Percentiles rank a stretch among this genome's conserved stretches.
Conservation (phyloP, 1,284 basidiomycete species). For the Rhodotorula sp. region DNA sequence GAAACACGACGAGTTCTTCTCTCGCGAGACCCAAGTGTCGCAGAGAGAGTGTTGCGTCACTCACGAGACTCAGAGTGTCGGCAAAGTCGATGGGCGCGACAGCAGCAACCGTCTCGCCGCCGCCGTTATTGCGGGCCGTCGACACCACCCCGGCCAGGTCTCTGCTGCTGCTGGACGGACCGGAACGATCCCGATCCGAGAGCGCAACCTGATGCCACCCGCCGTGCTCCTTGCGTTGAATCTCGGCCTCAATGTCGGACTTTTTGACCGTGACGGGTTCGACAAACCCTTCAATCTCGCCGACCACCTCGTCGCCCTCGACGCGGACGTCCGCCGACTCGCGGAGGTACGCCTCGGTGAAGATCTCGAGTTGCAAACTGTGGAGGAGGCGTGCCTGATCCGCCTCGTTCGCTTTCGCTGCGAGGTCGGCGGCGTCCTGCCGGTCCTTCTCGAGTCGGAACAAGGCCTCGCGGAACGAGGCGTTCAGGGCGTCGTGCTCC, state of each 20-base stretch:
- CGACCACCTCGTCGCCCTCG: constrained; percentile 38
- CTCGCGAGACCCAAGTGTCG: too few relatives aligned
- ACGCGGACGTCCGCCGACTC: constrained; percentile 35
- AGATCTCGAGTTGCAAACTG: constrained; percentile 34
- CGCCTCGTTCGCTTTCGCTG: background rate
- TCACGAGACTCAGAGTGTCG: constrained; percentile 38
- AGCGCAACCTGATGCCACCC: constrained; percentile 22
- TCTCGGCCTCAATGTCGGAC: constrained; percentile 19
- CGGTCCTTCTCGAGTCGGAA: constrained; percentile 27
- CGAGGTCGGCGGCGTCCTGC: background rate
- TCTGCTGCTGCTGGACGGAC: constrained; percentile 2
- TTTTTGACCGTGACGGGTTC: constrained; percentile 31
- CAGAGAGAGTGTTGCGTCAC: background rate
- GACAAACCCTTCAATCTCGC: constrained; percentile 36
- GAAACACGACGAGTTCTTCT: too few relatives aligned
- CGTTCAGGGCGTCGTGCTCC: constrained; percentile 42
- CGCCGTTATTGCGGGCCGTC: background rate
- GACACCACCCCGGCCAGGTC: background rate
- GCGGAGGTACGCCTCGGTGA: constrained; percentile 39
- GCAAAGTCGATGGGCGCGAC: constrained; percentile 20
- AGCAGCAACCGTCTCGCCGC: background rate
- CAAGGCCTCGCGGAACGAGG: constrained; percentile 44
- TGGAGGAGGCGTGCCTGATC: background rate
- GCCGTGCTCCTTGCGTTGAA: constrained; percentile 7
- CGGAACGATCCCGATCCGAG: constrained; percentile 14